Evolutionary conservation across 1,284 basidiomycete species (phyloP).

Genomic region (Filobasidium uniguttulatum): DNA sequence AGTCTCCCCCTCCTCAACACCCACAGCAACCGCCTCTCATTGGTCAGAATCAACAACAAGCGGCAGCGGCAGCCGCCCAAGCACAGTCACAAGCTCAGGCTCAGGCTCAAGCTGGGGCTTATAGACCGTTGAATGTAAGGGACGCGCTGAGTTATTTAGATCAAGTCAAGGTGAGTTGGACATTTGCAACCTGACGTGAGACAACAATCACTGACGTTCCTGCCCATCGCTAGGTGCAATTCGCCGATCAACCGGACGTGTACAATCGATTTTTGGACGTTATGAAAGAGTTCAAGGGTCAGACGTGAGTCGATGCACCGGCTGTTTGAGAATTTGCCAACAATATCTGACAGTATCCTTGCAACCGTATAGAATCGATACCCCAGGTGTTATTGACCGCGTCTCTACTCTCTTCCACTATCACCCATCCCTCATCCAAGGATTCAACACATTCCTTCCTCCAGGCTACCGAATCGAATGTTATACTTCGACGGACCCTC

Average conservation of each 20-base stretch:
- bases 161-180: slow-evolving; percentile 59
- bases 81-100: background rate
- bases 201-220: background rate
- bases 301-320: slow-evolving; percentile 54
- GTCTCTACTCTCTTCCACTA: slow-evolving; percentile 91
- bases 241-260: slow-evolving; percentile 81
- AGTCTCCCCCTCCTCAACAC: no score
- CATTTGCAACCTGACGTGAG: background rate
- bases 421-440: slow-evolving; percentile 85
- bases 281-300: slow-evolving; percentile 98
- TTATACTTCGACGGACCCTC: slow-evolving; percentile 48
- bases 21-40: no score
- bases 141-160: slow-evolving; percentile 96
- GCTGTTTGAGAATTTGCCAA: slow-evolving; percentile 3
- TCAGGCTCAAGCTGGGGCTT: slow-evolving; percentile 12
- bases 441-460: slow-evolving; percentile 98
- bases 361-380: slow-evolving; percentile 64
- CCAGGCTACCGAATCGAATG: slow-evolving; percentile 94
- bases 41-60: no score
- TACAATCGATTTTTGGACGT: slow-evolving; percentile 97
- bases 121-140: slow-evolving; percentile 40
- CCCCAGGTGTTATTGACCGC: slow-evolving; percentile 93
- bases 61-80: background rate
- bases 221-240: slow-evolving; percentile 46
- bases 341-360: background rate